Evolutionary conservation across 1,284 basidiomycete genomes (phyloP).

Genomic region (Rhodotorula glutinis): DNA sequence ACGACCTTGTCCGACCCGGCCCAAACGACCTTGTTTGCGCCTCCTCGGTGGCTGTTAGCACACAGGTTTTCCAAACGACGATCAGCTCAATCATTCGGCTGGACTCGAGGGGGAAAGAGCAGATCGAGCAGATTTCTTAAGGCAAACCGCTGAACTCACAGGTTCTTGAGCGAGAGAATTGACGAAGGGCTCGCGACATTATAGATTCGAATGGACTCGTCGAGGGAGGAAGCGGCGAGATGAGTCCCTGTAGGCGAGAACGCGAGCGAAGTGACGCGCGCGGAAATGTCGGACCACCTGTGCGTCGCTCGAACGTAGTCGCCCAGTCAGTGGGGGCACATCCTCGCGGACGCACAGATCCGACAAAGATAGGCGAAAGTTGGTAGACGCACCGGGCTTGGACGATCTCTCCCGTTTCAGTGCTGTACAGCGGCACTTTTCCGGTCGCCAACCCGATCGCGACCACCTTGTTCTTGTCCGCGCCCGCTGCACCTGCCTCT

Average conservation of each 20-base stretch:
- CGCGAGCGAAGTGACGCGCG: conserved; percentile 40
- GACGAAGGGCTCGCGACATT: background rate
- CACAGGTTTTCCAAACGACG: too few relatives aligned
- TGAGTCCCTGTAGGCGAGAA: conserved; percentile 34
- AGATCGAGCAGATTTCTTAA: too few relatives aligned
- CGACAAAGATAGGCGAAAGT: background rate
- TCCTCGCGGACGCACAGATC: background rate
- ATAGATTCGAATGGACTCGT: conserved; percentile 35
- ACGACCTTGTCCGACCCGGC: conserved; percentile 12
- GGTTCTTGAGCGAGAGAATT: conserved; percentile 16
- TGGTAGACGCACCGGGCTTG: background rate
- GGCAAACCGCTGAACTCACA: conserved; percentile 14
- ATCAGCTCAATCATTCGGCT: background rate
- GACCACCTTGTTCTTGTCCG: conserved; percentile 2
- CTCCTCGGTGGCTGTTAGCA: conserved; percentile 23
- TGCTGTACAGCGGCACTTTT: conserved; percentile 30
- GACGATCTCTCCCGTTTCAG: conserved; percentile 9
- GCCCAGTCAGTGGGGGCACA: background rate
- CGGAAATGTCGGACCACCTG: conserved; percentile 48
- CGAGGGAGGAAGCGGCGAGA: conserved; percentile 47
- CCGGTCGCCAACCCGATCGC: conserved; percentile 37
- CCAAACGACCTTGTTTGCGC: conserved; percentile 18
- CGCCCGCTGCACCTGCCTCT: background rate
- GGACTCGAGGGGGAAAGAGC: background rate
- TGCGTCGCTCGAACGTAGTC: conserved; percentile 23